phyloP scores from a whole-genome alignment of 352 stramenopile genomes.

The Phytopythium oedochilum region DNA sequence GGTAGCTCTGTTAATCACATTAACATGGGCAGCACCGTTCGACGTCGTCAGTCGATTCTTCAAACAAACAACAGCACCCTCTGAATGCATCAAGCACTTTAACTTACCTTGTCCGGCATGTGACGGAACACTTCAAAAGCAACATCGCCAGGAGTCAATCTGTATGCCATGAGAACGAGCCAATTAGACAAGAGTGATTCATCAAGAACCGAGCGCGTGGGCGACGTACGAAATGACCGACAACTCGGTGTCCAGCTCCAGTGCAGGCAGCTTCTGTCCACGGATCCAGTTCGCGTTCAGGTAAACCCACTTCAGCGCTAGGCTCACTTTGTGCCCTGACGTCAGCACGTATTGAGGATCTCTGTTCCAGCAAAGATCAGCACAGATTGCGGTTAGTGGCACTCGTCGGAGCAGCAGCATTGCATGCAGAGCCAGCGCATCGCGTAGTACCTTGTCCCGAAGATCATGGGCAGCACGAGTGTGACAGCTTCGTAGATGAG shows the following conservation, averaged over 20 bases:
- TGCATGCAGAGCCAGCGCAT: neutral
- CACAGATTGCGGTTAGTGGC: neutral
- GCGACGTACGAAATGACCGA: constrained; percentile 33
- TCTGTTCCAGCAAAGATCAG: constrained; percentile 21
- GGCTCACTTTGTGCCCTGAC: constrained; percentile 61
- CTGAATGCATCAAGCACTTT: no score
- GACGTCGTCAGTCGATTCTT: neutral
- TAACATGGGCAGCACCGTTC: neutral
- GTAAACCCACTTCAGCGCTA: constrained; percentile 85
- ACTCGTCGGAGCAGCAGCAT: neutral
- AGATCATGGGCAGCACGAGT: constrained; percentile 72
- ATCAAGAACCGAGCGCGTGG: neutral
- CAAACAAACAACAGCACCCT: neutral
- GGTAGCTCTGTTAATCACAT: constrained; percentile 19
- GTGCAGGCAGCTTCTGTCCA: constrained; percentile 43
- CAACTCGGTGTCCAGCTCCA: constrained; percentile 16
- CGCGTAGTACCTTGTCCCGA: constrained; percentile 40
- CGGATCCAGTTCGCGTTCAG: constrained; percentile 86
- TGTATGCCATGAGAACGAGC: constrained; percentile 4
- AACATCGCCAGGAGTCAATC: constrained; percentile 47
- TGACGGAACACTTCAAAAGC: constrained; percentile 84
- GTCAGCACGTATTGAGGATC: constrained; percentile 65
- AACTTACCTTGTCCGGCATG: constrained; percentile 75
- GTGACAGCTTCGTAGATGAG: constrained; percentile 79
- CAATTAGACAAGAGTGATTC: neutral